Conservation (phyloP, 805 yeast species). For the Barnettozyma salicaria region DNA sequence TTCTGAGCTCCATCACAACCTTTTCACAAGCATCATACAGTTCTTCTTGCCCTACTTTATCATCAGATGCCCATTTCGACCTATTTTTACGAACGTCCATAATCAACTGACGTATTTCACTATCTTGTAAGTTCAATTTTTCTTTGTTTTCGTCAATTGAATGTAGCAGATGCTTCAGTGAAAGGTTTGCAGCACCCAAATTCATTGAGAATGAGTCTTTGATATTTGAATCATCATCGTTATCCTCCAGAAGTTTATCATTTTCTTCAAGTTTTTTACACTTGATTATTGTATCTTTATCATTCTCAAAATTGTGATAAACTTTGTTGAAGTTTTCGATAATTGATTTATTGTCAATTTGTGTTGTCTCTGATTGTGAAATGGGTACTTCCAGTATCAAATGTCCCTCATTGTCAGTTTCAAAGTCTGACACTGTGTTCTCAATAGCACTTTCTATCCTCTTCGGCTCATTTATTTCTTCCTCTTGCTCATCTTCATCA, state of each 20-base stretch:
- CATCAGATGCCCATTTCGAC: conserved; percentile 97
- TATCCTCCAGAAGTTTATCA: conserved; percentile 52
- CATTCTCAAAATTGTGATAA: conserved; percentile 73
- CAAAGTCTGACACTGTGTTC: conserved; percentile 4
- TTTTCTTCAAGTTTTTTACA: conserved; percentile 74
- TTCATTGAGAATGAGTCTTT: conserved; percentile 34
- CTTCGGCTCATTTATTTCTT: conserved; percentile 14
- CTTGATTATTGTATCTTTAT: conserved; percentile 65
- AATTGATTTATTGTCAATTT: conserved; percentile 29
- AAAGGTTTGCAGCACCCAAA: conserved; percentile 69
- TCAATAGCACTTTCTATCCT: conserved; percentile 16
- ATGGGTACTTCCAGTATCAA: conserved; percentile 30
- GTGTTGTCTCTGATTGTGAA: conserved; percentile 28
- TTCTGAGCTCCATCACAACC: conserved; percentile 82
- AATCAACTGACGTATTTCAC: conserved; percentile 76
- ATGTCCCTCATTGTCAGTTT: conserved; percentile 20
- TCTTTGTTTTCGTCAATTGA: conserved; percentile 77
- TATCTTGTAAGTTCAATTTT: conserved; percentile 66
- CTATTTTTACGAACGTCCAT: conserved; percentile 92
- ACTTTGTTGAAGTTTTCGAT: conserved; percentile 65
- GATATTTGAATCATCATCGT: conserved; percentile 12
- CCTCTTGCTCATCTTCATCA: conserved; percentile 21
- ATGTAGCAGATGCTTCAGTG: conserved; percentile 72
- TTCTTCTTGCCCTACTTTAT: conserved; percentile 94
- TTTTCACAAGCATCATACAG: conserved; percentile 96